Evolutionary conservation across 2,329 filamentous ascomycete genomes (phyloP).

Genomic region (Aspergillus arachidicola): DNA sequence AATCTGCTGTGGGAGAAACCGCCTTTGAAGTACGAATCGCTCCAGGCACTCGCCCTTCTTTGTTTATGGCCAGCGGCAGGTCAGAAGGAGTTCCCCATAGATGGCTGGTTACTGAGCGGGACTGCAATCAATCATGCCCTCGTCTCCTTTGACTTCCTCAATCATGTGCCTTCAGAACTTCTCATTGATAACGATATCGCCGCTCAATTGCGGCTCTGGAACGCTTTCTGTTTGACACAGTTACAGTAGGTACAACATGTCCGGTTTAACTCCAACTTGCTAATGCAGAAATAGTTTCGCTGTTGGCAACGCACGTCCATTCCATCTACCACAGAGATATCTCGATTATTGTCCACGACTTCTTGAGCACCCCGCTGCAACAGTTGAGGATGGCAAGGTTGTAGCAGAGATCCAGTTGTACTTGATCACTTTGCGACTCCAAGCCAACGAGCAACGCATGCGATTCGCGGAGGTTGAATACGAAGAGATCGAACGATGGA

Average conservation of each 20-base stretch:
- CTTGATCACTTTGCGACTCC: slow-evolving; percentile 30
- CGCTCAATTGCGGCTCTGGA: slow-evolving; percentile 36
- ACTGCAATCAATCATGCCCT: slow-evolving; percentile 39
- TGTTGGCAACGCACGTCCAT: slow-evolving; percentile 34
- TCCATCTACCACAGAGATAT: slow-evolving; percentile 33
- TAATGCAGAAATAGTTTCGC: slow-evolving; percentile 25
- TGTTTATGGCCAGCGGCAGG: slow-evolving; percentile 36
- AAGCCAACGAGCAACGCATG: slow-evolving; percentile 29
- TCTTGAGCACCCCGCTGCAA: slow-evolving; percentile 33
- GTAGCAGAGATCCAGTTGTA: slow-evolving; percentile 38
- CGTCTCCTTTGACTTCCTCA: slow-evolving; percentile 26
- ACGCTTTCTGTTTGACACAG: slow-evolving; percentile 36
- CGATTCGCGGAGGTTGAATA: slow-evolving; percentile 31
- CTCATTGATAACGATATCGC: slow-evolving; percentile 33
- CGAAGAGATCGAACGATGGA: slow-evolving; percentile 38
- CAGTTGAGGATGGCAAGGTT: slow-evolving; percentile 32
- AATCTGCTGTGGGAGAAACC: slow-evolving; percentile 33
- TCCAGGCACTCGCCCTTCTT: slow-evolving; percentile 35
- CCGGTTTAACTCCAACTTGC: slow-evolving; percentile 2
- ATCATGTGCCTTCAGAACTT: slow-evolving; percentile 23
- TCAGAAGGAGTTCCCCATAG: slow-evolving; percentile 37
- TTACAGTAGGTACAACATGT: slow-evolving; percentile 29
- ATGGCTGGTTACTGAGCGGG: slow-evolving; percentile 40
- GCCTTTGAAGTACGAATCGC: slow-evolving; percentile 32
- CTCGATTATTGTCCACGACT: slow-evolving; percentile 35